Percentiles rank a stretch among this genome's conserved stretches.
Evolutionary conservation across 371 early-diverging fungal species (phyloP).

Genomic region (Actinomortierella ambigua): DNA sequence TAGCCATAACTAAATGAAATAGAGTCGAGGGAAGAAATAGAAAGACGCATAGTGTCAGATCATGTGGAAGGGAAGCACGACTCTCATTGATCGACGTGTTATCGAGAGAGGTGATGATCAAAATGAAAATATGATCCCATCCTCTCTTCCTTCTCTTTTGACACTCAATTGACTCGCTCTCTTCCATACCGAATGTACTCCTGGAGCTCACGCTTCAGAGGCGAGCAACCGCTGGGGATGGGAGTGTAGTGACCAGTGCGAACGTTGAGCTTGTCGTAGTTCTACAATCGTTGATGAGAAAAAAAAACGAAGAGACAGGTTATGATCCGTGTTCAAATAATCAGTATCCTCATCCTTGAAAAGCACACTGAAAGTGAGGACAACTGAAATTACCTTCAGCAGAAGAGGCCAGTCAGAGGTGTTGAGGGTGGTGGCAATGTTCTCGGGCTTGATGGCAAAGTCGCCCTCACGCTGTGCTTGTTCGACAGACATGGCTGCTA

Average conservation of each 20-base stretch:
- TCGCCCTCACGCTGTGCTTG: conserved; percentile 46
- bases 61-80: too few species aligned
- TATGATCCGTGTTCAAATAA: too few species aligned
- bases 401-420: conserved; percentile 96
- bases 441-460: conserved; percentile 75
- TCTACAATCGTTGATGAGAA: conserved; percentile 51
- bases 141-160: too few species aligned
- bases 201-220: conserved; percentile 92
- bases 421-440: conserved; percentile 80
- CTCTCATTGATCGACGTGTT: too few species aligned
- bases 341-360: background rate
- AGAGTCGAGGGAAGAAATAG: background rate
- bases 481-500: conserved; percentile 29
- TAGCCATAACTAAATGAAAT: conserved; percentile 80
- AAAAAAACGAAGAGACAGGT: too few species aligned
- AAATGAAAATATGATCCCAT: too few species aligned
- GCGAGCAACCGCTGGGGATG: conserved; percentile 94
- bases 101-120: too few species aligned
- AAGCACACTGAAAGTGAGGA: background rate
- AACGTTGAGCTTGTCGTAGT: conserved; percentile 98
- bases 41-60: background rate
- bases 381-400: conserved; percentile 76
- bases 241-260: conserved; percentile 99
- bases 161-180: background rate
- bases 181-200: conserved; percentile 84